A percentile compares a stretch with the other conserved stretches of the same genome.
These are phyloP conservation scores for Botryotinia calthae DNA, from an alignment of 2,329 filamentous ascomycete genomes.

Conservation along the genomic window DNA sequence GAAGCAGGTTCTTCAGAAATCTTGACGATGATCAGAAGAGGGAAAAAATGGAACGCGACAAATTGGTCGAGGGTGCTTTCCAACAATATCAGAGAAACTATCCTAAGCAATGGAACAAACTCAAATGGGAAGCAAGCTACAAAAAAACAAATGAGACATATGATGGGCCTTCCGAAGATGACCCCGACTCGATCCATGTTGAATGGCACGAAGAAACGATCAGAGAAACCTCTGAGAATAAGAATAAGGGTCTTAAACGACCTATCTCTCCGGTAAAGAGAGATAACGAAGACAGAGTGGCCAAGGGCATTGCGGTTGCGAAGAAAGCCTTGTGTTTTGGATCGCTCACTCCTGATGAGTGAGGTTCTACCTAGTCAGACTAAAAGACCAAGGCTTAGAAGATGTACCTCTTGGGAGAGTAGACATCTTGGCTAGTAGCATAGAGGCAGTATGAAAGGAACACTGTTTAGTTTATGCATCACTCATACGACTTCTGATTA, in stretches of 20 bases:
- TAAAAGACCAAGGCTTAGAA: rapidly evolving
- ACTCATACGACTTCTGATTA: not conserved
- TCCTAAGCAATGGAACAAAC: not conserved
- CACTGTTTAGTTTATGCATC: not conserved
- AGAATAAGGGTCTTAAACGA: rapidly evolving
- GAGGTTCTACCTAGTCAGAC: rapidly evolving
- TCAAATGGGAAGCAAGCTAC: not conserved
- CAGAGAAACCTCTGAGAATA: rapidly evolving
- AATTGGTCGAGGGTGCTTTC: not conserved
- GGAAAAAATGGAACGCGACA: not conserved
- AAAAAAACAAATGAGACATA: not conserved
- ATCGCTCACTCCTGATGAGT: not conserved
- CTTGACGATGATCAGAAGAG: not conserved
- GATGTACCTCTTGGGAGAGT: rapidly evolving
- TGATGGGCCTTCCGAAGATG: not conserved
- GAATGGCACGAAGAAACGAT: not conserved
- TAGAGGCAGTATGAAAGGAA: rapidly evolving
- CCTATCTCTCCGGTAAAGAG: not conserved
- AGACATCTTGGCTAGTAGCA: too few species aligned
- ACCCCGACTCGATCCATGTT: not conserved
- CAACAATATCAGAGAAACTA: not conserved
- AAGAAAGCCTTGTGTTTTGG: not conserved
- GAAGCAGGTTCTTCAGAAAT: not conserved
- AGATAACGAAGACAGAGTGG: not conserved
- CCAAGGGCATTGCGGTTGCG: not conserved